Percentiles rank a stretch among this genome's conserved stretches.
phyloP scores from a whole-genome alignment of 169 alveolate genomes.

The Neospora caninum region DNA sequence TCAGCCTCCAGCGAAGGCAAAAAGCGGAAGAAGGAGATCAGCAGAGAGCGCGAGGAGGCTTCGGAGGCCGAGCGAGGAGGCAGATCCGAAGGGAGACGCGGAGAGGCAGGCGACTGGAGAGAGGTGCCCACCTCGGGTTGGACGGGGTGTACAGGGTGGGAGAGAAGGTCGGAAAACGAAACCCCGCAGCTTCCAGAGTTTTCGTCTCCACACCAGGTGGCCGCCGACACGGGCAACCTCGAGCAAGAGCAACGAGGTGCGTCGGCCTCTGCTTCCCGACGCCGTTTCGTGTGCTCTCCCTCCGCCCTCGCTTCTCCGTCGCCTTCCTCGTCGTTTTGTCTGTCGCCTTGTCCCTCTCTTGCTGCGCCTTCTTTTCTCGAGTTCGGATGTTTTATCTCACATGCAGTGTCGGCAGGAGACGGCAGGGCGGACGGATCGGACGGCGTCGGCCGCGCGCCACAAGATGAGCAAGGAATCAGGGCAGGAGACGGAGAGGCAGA shows the following conservation, averaged over 20 bases:
- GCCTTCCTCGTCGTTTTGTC: background rate
- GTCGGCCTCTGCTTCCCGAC: background rate
- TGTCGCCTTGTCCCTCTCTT: too few relatives aligned
- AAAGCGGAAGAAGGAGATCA: constrained; percentile 27
- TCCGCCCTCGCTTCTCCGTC: background rate
- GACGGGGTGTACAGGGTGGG: background rate
- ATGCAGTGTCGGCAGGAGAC: too few relatives aligned
- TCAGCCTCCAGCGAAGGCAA: background rate
- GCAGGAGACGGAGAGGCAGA: too few relatives aligned
- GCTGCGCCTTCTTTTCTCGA: too few relatives aligned
- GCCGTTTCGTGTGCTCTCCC: background rate
- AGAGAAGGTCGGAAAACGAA: background rate
- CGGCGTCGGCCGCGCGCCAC: too few relatives aligned
- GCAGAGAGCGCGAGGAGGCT: background rate
- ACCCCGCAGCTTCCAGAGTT: background rate
- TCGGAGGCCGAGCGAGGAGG: background rate
- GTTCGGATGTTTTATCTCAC: too few relatives aligned
- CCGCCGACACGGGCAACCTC: background rate
- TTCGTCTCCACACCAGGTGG: background rate
- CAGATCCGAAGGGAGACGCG: background rate
- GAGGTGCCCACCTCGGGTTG: too few relatives aligned
- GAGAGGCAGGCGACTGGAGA: background rate
- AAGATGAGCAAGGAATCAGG: too few relatives aligned
- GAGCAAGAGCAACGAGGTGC: background rate
- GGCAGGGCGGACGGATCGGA: too few relatives aligned